Evolutionary conservation across 106 monocot species (phyloP), one percentile per base, ranked within the genome.

Genomic region (Platanthera guangdongensis): DNA sequence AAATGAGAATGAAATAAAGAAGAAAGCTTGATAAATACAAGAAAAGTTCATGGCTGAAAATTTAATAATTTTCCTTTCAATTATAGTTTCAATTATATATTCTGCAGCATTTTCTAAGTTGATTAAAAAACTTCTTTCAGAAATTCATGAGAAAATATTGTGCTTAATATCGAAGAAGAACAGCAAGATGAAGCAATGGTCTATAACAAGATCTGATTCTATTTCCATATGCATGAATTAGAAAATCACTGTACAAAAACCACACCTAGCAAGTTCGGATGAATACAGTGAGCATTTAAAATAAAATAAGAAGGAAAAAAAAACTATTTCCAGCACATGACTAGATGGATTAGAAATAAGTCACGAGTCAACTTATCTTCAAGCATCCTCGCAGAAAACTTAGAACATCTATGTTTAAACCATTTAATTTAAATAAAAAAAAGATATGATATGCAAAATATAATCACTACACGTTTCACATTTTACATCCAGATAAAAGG

Each of bases 401-500:
- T 12, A 19, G 11, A 65, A 32, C 28, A 65, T 7, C 30, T 30
- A 65, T 65, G 10, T 65, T 30, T 65, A 65, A 32, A 65, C 25
- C 25, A 25, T 32, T 32, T 32, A 32, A 65, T 9, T 65, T 65
- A 11, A 65, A 8, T 32, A 65, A 8, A 32, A 51, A 8, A 71
- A 71, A 5, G 11, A 15, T 28, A 48, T 71, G n/a, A 5, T n/a
- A 71, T 15, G 10, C 6, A 28, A 5, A 47, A 47, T 72, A 72
- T 12, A 72, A 22, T 50, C 15, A 72, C 18, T 59, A 39, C 18
- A 59, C 15, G 21, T 3, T 65, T 32, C 32, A 65, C 9, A 30
- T 32, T 65, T 65, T 32, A 65, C 30, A 65, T 65, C 70, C 47
- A 48, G 70, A 70, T 70, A 47, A 7, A 70, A 10, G 46, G 47